Conservation (phyloP, 176 grass and related monocot genomes). For the Cenchrus purpureus region DNA sequence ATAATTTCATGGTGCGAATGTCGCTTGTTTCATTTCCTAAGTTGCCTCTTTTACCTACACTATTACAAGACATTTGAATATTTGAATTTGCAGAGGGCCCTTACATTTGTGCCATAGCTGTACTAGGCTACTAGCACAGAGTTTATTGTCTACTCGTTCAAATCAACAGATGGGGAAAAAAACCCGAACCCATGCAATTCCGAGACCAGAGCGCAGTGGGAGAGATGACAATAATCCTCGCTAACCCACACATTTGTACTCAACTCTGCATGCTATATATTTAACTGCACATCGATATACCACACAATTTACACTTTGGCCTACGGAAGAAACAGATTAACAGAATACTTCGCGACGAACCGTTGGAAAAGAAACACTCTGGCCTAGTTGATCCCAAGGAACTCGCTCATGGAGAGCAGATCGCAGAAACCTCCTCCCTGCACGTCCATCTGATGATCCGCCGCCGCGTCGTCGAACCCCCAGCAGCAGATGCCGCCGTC, state of each 20-base stretch:
- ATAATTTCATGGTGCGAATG: too few relatives aligned
- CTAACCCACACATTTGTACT: not conserved
- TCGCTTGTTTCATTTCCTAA: too few relatives aligned
- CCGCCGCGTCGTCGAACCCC: slow-evolving; percentile 49
- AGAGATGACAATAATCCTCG: not conserved
- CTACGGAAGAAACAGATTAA: slow-evolving; percentile 17
- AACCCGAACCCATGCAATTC: not conserved
- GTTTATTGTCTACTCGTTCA: not conserved
- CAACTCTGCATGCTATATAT: slow-evolving; percentile 22
- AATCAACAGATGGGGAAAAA: not conserved
- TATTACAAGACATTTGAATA: not conserved
- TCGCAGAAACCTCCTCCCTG: slow-evolving; percentile 53
- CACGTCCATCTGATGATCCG: slow-evolving; percentile 43
- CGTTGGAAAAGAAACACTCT: not conserved
- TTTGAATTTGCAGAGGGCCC: not conserved
- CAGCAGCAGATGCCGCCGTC: slow-evolving; percentile 52
- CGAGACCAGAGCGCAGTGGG: not conserved
- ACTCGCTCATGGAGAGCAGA: slow-evolving; percentile 52
- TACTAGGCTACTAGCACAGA: not conserved
- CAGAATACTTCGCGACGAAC: slow-evolving; percentile 6
- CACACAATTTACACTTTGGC: slow-evolving; percentile 39
- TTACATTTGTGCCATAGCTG: not conserved
- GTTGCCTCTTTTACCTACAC: not conserved
- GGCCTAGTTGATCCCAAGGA: slow-evolving; percentile 61
- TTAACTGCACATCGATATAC: slow-evolving; percentile 10